A percentile compares a stretch with the other conserved stretches of the same genome.
Conservation (phyloP, 2,329 filamentous ascomycete genomes). For the Microsporum canis region DNA sequence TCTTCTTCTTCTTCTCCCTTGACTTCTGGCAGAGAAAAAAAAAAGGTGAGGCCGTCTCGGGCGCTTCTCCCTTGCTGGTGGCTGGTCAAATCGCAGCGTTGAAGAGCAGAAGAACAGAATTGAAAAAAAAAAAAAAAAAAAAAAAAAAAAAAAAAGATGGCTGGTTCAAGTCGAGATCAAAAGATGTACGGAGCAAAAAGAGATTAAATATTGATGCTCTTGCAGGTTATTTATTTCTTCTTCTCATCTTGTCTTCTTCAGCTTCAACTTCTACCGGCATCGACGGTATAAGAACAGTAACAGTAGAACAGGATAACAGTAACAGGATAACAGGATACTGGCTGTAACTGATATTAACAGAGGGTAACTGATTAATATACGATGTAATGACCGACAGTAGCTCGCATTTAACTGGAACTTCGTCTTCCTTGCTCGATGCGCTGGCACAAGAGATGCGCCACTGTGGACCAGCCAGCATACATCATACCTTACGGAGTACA, state of each 20-base stretch:
- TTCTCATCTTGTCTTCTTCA: too few relatives aligned
- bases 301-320: not conserved
- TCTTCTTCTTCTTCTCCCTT: not conserved
- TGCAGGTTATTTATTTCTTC: too few relatives aligned
- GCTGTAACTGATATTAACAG: not conserved
- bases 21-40: too few relatives aligned
- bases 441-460: not conserved
- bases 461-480: not conserved
- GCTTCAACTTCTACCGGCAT: not conserved
- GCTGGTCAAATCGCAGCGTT: constrained; percentile 11
- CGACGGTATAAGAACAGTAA: not conserved
- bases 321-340: too few relatives aligned
- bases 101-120: not conserved
- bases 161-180: constrained; percentile 5
- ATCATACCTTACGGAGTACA: not conserved
- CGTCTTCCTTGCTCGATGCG: not conserved
- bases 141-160: constrained; percentile 6
- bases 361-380: not conserved
- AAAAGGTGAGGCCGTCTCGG: not conserved
- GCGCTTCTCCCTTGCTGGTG: constrained; percentile 2
- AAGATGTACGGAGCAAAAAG: not conserved
- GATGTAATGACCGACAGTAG: too few relatives aligned
- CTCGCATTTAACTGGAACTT: not conserved
- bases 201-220: not conserved
- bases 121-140: too few relatives aligned